Evolutionary conservation across 352 stramenopile genomes (phyloP).

Genomic region (Globisporangium camurandrum): DNA sequence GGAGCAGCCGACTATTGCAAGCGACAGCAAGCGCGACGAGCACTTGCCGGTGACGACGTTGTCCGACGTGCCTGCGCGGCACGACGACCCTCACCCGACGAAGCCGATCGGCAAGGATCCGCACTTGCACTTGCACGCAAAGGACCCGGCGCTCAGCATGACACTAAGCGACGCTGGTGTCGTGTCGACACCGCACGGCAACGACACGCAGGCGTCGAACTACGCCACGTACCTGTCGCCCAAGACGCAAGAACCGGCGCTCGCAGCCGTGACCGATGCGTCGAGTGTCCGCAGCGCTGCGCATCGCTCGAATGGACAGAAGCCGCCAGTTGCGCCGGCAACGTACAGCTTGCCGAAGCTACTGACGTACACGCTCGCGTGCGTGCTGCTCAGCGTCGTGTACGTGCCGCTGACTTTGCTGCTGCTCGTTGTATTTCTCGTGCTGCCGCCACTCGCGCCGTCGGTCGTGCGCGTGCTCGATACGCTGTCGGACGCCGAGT

Average conservation of each 20-base stretch:
- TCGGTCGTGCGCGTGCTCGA: slow-evolving; percentile 54
- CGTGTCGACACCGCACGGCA: slow-evolving; percentile 14
- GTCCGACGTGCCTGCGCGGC: slow-evolving; percentile 23
- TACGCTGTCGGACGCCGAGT: slow-evolving; percentile 63
- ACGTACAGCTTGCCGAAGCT: slow-evolving; percentile 58
- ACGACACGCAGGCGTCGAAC: slow-evolving; percentile 17
- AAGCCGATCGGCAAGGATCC: slow-evolving; percentile 30
- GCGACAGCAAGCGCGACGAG: slow-evolving; percentile 1
- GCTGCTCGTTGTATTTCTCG: slow-evolving; percentile 45
- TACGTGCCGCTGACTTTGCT: slow-evolving; percentile 51
- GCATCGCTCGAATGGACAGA: neutral
- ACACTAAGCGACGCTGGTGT: slow-evolving; percentile 25
- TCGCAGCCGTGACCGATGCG: neutral
- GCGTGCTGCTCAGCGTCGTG: slow-evolving; percentile 44
- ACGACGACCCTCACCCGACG: slow-evolving; percentile 15
- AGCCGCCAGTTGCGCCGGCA: slow-evolving; percentile 10
- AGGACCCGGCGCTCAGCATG: slow-evolving; percentile 42
- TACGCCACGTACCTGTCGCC: slow-evolving; percentile 54
- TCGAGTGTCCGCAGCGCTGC: neutral
- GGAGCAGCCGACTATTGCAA: too few relatives aligned
- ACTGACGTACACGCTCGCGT: slow-evolving; percentile 48
- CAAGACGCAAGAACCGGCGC: slow-evolving; percentile 26
- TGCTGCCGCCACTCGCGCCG: slow-evolving; percentile 42
- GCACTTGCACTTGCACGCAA: slow-evolving; percentile 41
- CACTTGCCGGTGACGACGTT: slow-evolving; percentile 30